phyloP scores from a whole-genome alignment of 2,329 filamentous ascomycete species.

The Cadophora malorum region DNA sequence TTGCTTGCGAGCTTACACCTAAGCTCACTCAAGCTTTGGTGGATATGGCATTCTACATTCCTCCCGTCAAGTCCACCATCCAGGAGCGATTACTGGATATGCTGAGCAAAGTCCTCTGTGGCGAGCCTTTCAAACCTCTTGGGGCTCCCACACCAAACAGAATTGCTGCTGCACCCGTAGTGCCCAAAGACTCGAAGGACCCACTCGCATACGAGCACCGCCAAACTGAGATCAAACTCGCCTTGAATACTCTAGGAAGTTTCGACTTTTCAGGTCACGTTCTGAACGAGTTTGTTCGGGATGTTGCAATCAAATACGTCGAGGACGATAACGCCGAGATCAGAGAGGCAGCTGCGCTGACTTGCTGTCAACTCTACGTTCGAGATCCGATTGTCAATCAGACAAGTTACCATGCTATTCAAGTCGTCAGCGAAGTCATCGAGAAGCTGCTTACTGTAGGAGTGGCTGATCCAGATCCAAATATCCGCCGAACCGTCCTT shows the following conservation, averaged over 20 bases:
- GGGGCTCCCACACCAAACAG: conserved; percentile 86
- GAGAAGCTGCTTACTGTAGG: conserved; percentile 95
- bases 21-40: conserved; percentile 94
- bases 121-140: conserved; percentile 88
- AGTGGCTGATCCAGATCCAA: conserved; percentile 87
- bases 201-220: conserved; percentile 79
- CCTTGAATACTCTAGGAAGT: conserved; percentile 93
- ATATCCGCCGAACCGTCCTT: conserved; percentile 87
- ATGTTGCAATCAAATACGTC: conserved; percentile 97
- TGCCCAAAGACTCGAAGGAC: conserved; percentile 86
- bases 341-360: conserved; percentile 90
- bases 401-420: conserved; percentile 94
- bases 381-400: conserved; percentile 97
- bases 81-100: conserved; percentile 94
- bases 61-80: conserved; percentile 89
- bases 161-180: conserved; percentile 80
- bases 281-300: conserved; percentile 96
- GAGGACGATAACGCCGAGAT: conserved; percentile 95
- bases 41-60: conserved; percentile 99
- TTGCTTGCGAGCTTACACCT: conserved; percentile 92
- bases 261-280: conserved; percentile 95
- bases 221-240: conserved; percentile 88
- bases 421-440: conserved; percentile 97
- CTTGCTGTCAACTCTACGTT: conserved; percentile 97
- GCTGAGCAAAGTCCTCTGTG: conserved; percentile 91